Evolutionary conservation across 805 yeast genomes (phyloP), one percentile per base, ranked within the genome.

Genomic region (Starmerella apicola): DNA sequence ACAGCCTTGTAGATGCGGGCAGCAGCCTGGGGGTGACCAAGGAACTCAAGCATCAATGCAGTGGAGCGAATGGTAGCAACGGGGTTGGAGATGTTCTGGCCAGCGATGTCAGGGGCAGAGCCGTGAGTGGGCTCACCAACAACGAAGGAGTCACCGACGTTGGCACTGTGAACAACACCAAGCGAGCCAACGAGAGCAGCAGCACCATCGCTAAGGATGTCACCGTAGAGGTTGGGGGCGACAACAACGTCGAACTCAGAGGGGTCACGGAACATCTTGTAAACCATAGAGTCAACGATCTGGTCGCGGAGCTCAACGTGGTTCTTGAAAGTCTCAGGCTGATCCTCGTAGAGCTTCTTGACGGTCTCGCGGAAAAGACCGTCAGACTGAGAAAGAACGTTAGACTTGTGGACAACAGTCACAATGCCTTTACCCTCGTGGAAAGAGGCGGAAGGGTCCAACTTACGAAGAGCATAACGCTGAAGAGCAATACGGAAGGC

Each of bases 51-150:
- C 94, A 91, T 79, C 60, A 91, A 71, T 42, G 97, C 98, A 43
- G 96, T 78, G 23, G 98, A 91, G 67, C 98, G 79, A 60, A 91
- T 88, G 37, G 98, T 91, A 42, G 98, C 98, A 56, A 91, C 78
- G 50, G 98, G 98, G 72, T 88, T 88, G 34, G 51, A 41, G 54
- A 84, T 82, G 55, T 91, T 91, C 63, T 72, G 78, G 54, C 98
- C 98, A 60, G 86, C 95, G 51, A 91, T 91, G 62, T 91, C 98
- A 42, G 98, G 98, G 40, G 98, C 98, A 41, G 95, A 82, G 46
- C 98, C 98, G 66, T 91, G 98, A 60, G 96, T 86, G 59, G 98
- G 98, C 67, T 91, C 98, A 61, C 98, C 98, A 59, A 91, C 84
- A 48, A 93, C 96, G 59, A 91, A 88, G 60, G 71, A 65, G 59